Evolutionary conservation across 805 yeast genomes (phyloP), one percentile per base, ranked within the genome.

Genomic region (Kodamaea laetipori): DNA sequence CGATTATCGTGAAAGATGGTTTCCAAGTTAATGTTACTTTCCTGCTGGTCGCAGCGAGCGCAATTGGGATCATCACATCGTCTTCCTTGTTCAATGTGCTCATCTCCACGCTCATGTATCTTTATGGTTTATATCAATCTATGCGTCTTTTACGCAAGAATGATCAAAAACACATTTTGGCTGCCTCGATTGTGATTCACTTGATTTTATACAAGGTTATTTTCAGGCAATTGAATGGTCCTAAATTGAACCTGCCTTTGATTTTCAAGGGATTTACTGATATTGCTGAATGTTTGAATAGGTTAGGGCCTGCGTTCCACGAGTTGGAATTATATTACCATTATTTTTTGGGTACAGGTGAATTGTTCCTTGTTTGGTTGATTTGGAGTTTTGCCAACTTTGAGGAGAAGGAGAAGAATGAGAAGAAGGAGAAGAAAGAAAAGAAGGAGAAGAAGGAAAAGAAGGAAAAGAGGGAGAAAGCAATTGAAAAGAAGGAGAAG

Each of bases 331-430:
- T 34, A 9, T 24, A 26, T 25, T 23, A 9, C 7, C 34, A 18
- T 27, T 19, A 37, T 38, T n/a, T 19, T 8, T 13, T 30, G 24
- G 23, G 27, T 12, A 11, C 31, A 4, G 37, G 33, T n/a, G 52
- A 48, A 16, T 10, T 45, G 28, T 4, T 45, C 15, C 31, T 48
- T 9, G 39, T 48, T 9, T 48, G 49, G 49, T 15, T 43, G 21
- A 38, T 48, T 13, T 48, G 52, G 52, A 44, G 49, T 11, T 19
- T 36, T 24, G 43, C 42, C 9, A 17, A 27, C 10, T 25, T 19
- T 12, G 40, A 17, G 12, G 23, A 35, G 27, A 21, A 8, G 28
- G 24, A 8, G 13, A 8, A 7, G 21, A 17, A 31, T 18, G 15
- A 28, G 25, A 12, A n/a, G 28, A 13, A n/a, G 4, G 35, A n/a